Percentiles rank a stretch among this genome's conserved stretches.
phyloP scores from a whole-genome alignment of 371 early-diverging fungal species.

The Haplosporangium sp. region DNA sequence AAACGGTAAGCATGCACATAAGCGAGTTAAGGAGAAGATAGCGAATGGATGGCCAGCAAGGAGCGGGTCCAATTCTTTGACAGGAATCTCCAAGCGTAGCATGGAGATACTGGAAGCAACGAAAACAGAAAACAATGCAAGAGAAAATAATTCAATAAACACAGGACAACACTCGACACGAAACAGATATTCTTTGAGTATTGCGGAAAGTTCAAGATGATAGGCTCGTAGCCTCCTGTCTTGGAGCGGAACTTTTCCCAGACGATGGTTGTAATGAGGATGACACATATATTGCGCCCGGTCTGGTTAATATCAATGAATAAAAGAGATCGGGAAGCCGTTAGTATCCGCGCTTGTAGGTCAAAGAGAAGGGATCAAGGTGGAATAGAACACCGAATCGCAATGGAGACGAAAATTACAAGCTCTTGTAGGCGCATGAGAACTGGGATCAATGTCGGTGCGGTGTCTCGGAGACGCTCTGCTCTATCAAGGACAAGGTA shows the following conservation, averaged over 20 bases:
- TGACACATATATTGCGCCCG: constrained; percentile 69
- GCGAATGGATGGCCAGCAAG: background rate
- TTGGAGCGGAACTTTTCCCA: constrained; percentile 85
- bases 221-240: constrained; percentile 74
- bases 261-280: constrained; percentile 77
- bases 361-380: background rate
- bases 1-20: constrained; percentile 1
- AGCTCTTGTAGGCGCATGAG: constrained; percentile 79
- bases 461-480: constrained; percentile 81
- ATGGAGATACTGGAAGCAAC: too few species aligned
- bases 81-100: too few species aligned
- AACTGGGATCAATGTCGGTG: constrained; percentile 72
- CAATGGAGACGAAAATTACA: constrained; percentile 47
- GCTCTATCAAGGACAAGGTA: constrained; percentile 82
- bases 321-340: background rate
- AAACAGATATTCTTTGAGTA: constrained; percentile 65
- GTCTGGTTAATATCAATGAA: constrained; percentile 56
- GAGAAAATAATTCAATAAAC: background rate
- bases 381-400: too few species aligned
- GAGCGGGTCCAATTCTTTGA: background rate
- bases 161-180: constrained; percentile 14
- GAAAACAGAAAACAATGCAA: too few species aligned
- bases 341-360: background rate
- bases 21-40: constrained; percentile 1
- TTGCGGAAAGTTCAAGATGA: constrained; percentile 74